Evolutionary conservation across 257 asterid species (phyloP).

Genomic region (Agastache rugosa): DNA sequence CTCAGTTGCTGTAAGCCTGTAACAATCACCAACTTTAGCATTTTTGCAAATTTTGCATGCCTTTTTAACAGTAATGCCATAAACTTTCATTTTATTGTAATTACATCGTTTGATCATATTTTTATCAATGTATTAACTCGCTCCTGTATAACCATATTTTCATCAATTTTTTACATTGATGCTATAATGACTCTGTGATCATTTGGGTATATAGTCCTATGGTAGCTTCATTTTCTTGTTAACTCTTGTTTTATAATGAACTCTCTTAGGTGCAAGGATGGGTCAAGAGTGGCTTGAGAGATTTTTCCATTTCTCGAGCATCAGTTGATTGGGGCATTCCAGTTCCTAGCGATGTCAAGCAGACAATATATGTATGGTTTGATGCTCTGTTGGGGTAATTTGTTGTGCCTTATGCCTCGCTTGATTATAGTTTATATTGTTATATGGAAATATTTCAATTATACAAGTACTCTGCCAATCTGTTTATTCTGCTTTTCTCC

Average conservation of each 20-base stretch:
- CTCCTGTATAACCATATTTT: neutral
- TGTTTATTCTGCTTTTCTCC: conserved; percentile 21
- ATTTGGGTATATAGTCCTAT: neutral
- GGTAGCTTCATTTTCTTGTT: conserved; percentile 30
- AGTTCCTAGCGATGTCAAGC: conserved; percentile 82
- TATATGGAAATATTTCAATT: neutral
- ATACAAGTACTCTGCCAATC: neutral
- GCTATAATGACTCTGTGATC: conserved; percentile 14
- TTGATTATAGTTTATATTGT: conserved; percentile 17
- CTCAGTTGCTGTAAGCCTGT: neutral
- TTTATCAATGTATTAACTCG: neutral
- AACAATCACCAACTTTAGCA: neutral
- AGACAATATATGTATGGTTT: conserved; percentile 98
- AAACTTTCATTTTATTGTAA: neutral
- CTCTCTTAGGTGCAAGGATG: conserved; percentile 86
- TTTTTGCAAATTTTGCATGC: neutral
- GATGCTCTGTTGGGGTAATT: conserved; percentile 98
- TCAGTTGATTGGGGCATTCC: conserved; percentile 91
- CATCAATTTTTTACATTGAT: conserved; percentile 5
- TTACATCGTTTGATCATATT: neutral
- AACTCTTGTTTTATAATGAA: conserved; percentile 20
- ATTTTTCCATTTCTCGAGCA: conserved; percentile 94
- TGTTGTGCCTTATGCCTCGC: conserved; percentile 27
- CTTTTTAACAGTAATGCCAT: neutral
- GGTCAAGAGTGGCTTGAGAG: conserved; percentile 90